Conservation (phyloP, 2,329 filamentous ascomycete genomes). For the Myotisia sp. region DNA sequence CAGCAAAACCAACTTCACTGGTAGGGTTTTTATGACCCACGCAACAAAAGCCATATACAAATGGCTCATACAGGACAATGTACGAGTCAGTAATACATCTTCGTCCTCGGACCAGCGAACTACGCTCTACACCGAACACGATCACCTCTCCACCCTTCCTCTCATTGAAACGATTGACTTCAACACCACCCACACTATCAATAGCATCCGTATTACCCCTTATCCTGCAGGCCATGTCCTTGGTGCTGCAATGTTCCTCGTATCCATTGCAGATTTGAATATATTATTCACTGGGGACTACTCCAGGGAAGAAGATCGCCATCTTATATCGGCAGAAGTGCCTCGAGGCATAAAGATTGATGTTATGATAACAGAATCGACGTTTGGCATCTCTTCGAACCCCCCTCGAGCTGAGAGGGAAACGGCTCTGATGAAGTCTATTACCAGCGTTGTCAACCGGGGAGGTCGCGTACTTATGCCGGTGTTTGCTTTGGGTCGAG, state of each 20-base stretch:
- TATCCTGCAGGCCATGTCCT: constrained; percentile 97
- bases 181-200: constrained; percentile 93
- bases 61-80: constrained; percentile 95
- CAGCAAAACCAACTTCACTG: constrained; percentile 94
- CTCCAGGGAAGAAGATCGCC: constrained; percentile 84
- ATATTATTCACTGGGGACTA: constrained; percentile 98
- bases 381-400: constrained; percentile 89
- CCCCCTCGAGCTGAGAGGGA: constrained; percentile 83
- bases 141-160: constrained; percentile 84
- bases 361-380: constrained; percentile 93
- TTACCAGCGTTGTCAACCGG: constrained; percentile 78
- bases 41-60: constrained; percentile 99
- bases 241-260: constrained; percentile 93
- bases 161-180: constrained; percentile 97
- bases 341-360: constrained; percentile 83
- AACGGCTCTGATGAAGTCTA: constrained; percentile 85
- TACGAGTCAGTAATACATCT: constrained; percentile 64
- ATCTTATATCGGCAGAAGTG: constrained; percentile 85
- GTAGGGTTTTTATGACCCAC: constrained; percentile 97
- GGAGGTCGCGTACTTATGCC: constrained; percentile 88
- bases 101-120: constrained; percentile 49
- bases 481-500: constrained; percentile 84
- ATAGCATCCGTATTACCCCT: constrained; percentile 89
- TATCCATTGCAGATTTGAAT: constrained; percentile 92
- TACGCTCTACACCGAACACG: constrained; percentile 80